Evolutionary conservation across 2,329 filamentous ascomycete species (phyloP).

Genomic region (Aspergillus aculeatinus): DNA sequence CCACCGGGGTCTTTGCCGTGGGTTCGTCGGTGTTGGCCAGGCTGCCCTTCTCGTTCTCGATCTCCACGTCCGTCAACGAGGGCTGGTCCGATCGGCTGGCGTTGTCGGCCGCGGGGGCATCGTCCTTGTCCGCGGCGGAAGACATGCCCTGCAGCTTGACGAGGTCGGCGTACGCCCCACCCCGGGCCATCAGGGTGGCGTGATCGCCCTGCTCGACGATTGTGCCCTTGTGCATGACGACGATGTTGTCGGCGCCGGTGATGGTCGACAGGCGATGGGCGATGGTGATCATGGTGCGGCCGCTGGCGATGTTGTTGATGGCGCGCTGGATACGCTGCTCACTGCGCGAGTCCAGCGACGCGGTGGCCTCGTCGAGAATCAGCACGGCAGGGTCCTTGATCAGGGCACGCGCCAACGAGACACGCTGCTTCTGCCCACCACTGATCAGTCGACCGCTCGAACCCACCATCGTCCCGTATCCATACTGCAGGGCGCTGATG

Average conservation of each 20-base stretch:
- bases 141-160: conserved; percentile 45
- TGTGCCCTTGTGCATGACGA: conserved; percentile 35
- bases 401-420: conserved; percentile 81
- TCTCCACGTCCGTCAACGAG: neutral
- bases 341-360: conserved; percentile 37
- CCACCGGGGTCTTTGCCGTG: neutral
- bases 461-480: conserved; percentile 37
- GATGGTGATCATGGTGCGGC: conserved; percentile 37
- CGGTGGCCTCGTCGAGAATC: conserved; percentile 40
- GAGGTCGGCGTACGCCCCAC: conserved; percentile 51
- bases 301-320: conserved; percentile 28
- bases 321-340: conserved; percentile 38
- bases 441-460: conserved; percentile 29
- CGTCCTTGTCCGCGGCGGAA: conserved; percentile 19
- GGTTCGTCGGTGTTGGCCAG: neutral
- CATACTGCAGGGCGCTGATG: conserved; percentile 26
- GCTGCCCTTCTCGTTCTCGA: neutral
- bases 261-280: conserved; percentile 40
- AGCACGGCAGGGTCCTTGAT: conserved; percentile 82
- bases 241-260: conserved; percentile 39
- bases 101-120: conserved; percentile 18
- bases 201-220: conserved; percentile 38
- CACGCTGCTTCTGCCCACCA: conserved; percentile 84
- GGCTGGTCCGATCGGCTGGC: conserved; percentile 17
- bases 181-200: conserved; percentile 29